phyloP scores from a whole-genome alignment of 1,284 basidiomycete species.

The Fomitopsis schrenkii region DNA sequence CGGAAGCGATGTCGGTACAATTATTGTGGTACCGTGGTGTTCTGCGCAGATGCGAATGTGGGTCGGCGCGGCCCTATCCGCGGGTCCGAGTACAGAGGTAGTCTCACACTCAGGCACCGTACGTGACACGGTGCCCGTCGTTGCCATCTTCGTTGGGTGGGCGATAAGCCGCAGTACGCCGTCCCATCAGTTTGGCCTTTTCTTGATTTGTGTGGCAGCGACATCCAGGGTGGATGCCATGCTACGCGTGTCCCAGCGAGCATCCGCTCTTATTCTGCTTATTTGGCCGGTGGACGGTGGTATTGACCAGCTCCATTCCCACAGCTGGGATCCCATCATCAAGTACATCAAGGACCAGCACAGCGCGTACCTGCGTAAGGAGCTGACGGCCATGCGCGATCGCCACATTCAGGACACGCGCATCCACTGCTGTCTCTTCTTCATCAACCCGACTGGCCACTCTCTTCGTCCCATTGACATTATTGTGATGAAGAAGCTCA shows the following conservation, averaged over 20 bases:
- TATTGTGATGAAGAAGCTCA: constrained; percentile 98
- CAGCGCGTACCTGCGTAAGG: constrained; percentile 97
- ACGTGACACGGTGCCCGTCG: no score
- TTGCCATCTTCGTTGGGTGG: no score
- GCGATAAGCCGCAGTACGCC: no score
- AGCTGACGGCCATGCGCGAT: constrained; percentile 98
- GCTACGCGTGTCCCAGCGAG: no score
- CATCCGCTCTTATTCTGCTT: neutral
- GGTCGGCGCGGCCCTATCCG: no score
- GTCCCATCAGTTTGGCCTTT: no score
- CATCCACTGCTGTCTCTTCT: constrained; percentile 98
- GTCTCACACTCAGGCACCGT: no score
- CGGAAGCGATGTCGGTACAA: no score
- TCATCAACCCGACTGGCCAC: constrained; percentile 97
- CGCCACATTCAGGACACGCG: constrained; percentile 97
- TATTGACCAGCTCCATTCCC: neutral
- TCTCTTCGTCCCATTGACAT: constrained; percentile 92
- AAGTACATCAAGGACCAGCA: constrained; percentile 99
- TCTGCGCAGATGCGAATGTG: no score
- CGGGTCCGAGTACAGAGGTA: no score
- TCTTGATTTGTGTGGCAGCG: no score
- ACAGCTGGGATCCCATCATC: constrained; percentile 96
- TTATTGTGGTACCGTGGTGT: neutral
- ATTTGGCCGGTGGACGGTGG: neutral
- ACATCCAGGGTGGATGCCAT: no score